These are phyloP conservation scores for Neoboletus subvelutipes DNA, from an alignment of 768 basidiomycete genomes.

Conservation along the genomic window DNA sequence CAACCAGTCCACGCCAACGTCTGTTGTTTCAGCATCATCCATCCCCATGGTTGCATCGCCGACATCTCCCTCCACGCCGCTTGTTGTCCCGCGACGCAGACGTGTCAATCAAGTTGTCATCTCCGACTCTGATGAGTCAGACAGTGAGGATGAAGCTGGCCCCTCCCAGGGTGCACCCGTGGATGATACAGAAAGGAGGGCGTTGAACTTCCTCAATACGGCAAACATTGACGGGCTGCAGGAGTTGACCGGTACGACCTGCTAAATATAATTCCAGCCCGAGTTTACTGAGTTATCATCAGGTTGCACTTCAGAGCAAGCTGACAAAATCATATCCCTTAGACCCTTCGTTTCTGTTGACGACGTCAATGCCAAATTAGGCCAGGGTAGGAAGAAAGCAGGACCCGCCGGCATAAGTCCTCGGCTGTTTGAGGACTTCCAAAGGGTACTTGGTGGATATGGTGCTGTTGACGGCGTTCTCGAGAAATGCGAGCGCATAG, in stretches of 20 bases:
- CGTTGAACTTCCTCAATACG: conserved; percentile 69
- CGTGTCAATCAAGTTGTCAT: conserved; percentile 60
- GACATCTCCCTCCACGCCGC: conserved; percentile 44
- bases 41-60: conserved; percentile 36
- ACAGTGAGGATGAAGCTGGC: conserved; percentile 45
- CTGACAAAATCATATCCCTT: conserved; percentile 68
- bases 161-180: conserved; percentile 34
- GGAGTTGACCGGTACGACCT: conserved; percentile 66
- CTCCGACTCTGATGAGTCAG: conserved; percentile 58
- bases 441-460: conserved; percentile 80
- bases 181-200: conserved; percentile 45
- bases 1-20: conserved; percentile 41
- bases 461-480: conserved; percentile 87
- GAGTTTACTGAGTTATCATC: conserved; percentile 6
- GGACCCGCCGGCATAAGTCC: conserved; percentile 82
- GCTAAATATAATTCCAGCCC: neutral
- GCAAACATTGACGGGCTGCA: conserved; percentile 62
- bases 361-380: conserved; percentile 73
- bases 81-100: conserved; percentile 45
- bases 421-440: conserved; percentile 88
- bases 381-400: conserved; percentile 85
- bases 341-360: conserved; percentile 80
- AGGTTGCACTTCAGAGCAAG: conserved; percentile 85
- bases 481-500: conserved; percentile 85
- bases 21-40: conserved; percentile 24